Percentiles rank a stretch among this genome's conserved stretches.
Evolutionary conservation across 768 basidiomycete genomes (phyloP).

Genomic region (Sporobolomyces roseus): DNA sequence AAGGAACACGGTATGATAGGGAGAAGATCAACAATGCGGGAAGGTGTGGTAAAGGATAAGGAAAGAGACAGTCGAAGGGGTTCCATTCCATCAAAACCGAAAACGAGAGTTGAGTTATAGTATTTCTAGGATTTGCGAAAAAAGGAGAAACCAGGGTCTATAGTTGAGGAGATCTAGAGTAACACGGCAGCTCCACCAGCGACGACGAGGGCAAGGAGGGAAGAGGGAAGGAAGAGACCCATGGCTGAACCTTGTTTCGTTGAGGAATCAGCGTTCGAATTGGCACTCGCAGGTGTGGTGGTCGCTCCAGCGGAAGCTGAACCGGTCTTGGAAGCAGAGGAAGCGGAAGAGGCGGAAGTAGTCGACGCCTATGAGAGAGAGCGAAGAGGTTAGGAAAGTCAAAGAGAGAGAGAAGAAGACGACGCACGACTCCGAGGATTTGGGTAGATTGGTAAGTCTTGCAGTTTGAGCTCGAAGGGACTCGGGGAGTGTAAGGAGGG

Average conservation of each 20-base stretch:
- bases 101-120: not conserved
- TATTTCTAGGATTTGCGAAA: no score
- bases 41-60: not conserved
- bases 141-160: not conserved
- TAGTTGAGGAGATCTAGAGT: not conserved
- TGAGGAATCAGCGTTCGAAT: not conserved
- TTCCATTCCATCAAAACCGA: not conserved
- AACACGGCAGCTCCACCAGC: constrained; percentile 17
- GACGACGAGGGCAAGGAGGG: constrained; percentile 13
- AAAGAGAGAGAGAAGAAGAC: not conserved
- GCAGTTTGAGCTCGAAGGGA: constrained; percentile 45
- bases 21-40: not conserved
- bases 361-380: not conserved
- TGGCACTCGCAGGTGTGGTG: not conserved
- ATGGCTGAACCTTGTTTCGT: constrained; percentile 1
- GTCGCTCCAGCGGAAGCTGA: not conserved
- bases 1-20: no score
- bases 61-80: no score
- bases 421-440: constrained; percentile 26
- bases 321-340: not conserved
- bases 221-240: constrained; percentile 14
- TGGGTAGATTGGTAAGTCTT: constrained; percentile 41
- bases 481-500: constrained; percentile 42
- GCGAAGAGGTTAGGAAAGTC: not conserved
- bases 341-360: constrained; percentile 5